A percentile compares a stretch with the other conserved stretches of the same genome.
Evolutionary conservation across 164 flowering plant genomes (phyloP).

Genomic region (Taxillus chinensis): DNA sequence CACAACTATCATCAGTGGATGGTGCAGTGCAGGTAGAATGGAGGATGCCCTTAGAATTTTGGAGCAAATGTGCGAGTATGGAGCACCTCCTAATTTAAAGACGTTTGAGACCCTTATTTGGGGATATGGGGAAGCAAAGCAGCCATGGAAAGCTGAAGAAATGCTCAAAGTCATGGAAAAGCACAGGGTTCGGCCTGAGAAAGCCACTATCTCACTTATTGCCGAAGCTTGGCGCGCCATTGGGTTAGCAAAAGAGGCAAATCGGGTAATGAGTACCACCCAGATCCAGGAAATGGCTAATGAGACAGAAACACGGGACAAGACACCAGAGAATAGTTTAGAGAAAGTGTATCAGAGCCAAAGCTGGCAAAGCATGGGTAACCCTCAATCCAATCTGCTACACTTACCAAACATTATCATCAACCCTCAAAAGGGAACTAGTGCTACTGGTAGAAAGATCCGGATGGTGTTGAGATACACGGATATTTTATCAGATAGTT

Average conservation of each 20-base stretch:
- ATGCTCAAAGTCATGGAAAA: conserved; percentile 53
- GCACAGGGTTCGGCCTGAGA: conserved; percentile 36
- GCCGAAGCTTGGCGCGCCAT: conserved; percentile 67
- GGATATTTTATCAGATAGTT: conserved; percentile 18
- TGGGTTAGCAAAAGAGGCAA: conserved; percentile 48
- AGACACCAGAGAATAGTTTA: conserved; percentile 10
- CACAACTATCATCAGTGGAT: conserved; percentile 90
- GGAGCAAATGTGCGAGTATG: conserved; percentile 50
- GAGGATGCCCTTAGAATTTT: conserved; percentile 48
- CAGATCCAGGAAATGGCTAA: conserved; percentile 9
- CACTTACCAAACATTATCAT: conserved; percentile 12
- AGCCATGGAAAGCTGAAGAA: conserved; percentile 90
- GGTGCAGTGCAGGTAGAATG: conserved; percentile 87
- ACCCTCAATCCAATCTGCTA: conserved; percentile 17
- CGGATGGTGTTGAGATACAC: conserved; percentile 20
- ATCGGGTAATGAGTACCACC: conserved; percentile 22
- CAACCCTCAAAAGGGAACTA: conserved; percentile 15
- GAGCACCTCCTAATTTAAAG: conserved; percentile 63
- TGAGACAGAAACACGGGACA: conserved; percentile 5
- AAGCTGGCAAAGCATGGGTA: conserved; percentile 17
- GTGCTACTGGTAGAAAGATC: conserved; percentile 17
- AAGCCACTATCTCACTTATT: conserved; percentile 46
- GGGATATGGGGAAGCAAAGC: conserved; percentile 86
- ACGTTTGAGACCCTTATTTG: conserved; percentile 87
- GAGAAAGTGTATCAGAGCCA: conserved; percentile 20